A percentile compares a stretch with the other conserved stretches of the same genome.
phyloP scores from a whole-genome alignment of 2,329 filamentous ascomycete genomes.

The Neonectria coccinea region DNA sequence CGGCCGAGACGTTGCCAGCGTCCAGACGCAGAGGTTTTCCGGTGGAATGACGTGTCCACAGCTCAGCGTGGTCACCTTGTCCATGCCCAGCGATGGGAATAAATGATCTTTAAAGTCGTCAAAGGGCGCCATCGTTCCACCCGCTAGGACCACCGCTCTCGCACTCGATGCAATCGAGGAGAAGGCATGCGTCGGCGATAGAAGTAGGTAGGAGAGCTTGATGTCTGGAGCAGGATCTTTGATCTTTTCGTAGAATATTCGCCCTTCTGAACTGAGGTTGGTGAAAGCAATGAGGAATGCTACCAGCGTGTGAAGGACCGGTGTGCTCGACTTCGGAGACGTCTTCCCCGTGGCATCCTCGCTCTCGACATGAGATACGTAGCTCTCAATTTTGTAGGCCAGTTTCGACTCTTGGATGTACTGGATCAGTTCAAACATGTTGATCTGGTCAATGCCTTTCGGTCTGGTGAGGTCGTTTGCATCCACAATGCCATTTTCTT shows the following conservation, averaged over 20 bases:
- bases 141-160: conserved; percentile 88
- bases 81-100: conserved; percentile 76
- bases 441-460: conserved; percentile 95
- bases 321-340: conserved; percentile 50
- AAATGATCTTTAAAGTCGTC: conserved; percentile 88
- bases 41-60: conserved; percentile 94
- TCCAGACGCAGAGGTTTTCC: conserved; percentile 83
- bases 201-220: conserved; percentile 83
- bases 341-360: conserved; percentile 50
- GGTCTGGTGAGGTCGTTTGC: conserved; percentile 79
- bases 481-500: conserved; percentile 75
- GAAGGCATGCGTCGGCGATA: conserved; percentile 93
- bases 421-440: conserved; percentile 86
- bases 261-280: conserved; percentile 81
- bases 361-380: conserved; percentile 73
- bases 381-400: conserved; percentile 94
- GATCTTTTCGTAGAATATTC: conserved; percentile 71
- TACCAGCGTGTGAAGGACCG: conserved; percentile 66
- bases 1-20: conserved; percentile 64
- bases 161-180: conserved; percentile 87
- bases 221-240: conserved; percentile 58
- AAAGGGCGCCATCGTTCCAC: conserved; percentile 98
- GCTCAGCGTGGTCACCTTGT: conserved; percentile 81
- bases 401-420: conserved; percentile 94
- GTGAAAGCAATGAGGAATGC: conserved; percentile 83